Base-by-base conservation (phyloP, 1,284 basidiomycete species). In the Coniferiporia sulphurascens region DNA sequence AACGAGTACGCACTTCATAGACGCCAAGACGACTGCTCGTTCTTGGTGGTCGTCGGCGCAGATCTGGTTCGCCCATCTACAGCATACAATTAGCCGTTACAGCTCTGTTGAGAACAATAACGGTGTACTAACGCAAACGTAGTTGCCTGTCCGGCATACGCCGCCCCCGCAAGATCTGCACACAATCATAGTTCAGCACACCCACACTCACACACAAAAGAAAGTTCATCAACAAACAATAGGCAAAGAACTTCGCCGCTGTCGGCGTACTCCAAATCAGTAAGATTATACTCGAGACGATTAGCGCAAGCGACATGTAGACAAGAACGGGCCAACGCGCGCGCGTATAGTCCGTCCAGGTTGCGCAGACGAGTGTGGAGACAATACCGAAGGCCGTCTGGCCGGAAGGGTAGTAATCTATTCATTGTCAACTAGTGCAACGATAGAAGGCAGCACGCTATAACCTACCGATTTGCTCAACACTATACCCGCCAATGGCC, bases 61-160 rank as follows among this genome's bases (percentile, higher is more conserved):
- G 59, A 86, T 84, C 67, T 86, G 83, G 68, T 88, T 87, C 35
- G 84, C 84, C 85, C 86, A 85, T n/a, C 83, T 75, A 54, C 17
- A 58, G 21, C 5, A 52, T 60, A 51, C 12, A 52, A 48, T 46
- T 27, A 10, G 10, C 49, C 13, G n/a, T 10, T 19, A 27, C 44
- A 48, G 43, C 10, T 9, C 46, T 1, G 3, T 21, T 3, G 44
- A 19, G 34, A 32, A 41, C 9, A 9, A 2, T 21, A 51, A 10
- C 35, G 22, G 34, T 46, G 5, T 12, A 75, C 81, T 60, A 64
- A 85, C 79, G 83, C 83, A 66, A 87, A 86, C 5, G 84, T 87
- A 10, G 83, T 84, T 12, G 84, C 86, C 67, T 87, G 86, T 19
- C 85, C 84, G 7, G 85, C 76, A 66, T 82, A 87, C 17, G 84